phyloP scores from a whole-genome alignment of 108 stramenopile species.

The Mayamaea pseudoterrestris region DNA sequence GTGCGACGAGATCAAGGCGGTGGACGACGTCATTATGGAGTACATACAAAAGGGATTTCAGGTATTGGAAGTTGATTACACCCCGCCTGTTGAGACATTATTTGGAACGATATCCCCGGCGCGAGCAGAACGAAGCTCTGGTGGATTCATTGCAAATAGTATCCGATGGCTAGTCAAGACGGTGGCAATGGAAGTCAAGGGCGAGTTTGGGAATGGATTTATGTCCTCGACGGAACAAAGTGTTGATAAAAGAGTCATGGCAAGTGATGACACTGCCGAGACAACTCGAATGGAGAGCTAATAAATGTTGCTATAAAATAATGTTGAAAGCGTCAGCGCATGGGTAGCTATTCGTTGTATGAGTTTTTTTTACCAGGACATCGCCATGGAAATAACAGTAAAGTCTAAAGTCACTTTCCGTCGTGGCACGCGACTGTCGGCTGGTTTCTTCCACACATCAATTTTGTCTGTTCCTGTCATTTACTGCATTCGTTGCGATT shows the following conservation, averaged over 20 bases:
- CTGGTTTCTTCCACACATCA: background rate
- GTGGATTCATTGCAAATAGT: constrained; percentile 8
- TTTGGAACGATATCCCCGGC: background rate
- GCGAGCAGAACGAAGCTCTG: constrained; percentile 3
- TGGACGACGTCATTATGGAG: constrained; percentile 69
- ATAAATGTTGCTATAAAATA: background rate
- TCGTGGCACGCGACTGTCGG: background rate
- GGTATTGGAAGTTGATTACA: constrained; percentile 53
- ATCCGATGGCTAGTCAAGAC: constrained; percentile 31
- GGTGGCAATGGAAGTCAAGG: constrained; percentile 29
- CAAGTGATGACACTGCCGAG: constrained; percentile 34
- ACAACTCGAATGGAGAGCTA: constrained; percentile 5
- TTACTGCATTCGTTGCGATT: too few relatives aligned
- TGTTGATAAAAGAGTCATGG: constrained; percentile 39
- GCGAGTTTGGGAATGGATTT: constrained; percentile 21
- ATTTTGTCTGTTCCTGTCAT: background rate
- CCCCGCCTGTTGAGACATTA: constrained; percentile 11
- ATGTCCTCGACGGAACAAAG: constrained; percentile 8
- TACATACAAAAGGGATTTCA: constrained; percentile 63
- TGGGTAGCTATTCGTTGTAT: background rate
- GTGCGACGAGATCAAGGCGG: constrained; percentile 81
- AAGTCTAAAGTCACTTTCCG: background rate
- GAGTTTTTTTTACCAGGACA: background rate
- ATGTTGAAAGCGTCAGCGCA: background rate
- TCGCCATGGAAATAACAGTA: background rate